Evolutionary conservation across 306 rosid genomes (phyloP).

Genomic region (Alnus rubra): DNA sequence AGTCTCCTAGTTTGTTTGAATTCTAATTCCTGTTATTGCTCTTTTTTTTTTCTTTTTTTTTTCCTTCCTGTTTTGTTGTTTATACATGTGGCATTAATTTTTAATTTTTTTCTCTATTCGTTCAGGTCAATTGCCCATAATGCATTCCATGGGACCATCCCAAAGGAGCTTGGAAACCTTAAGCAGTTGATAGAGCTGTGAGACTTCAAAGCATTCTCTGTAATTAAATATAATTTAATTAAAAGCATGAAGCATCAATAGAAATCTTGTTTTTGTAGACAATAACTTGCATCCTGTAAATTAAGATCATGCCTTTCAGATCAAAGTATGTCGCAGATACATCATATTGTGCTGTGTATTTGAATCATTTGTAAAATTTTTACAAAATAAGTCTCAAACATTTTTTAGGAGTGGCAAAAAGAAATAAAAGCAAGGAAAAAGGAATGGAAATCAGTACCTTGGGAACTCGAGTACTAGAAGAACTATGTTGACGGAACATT

Average conservation of each 20-base stretch:
- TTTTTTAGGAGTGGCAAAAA: too few relatives aligned
- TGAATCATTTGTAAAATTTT: too few relatives aligned
- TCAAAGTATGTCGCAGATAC: neutral
- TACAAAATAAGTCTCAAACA: too few relatives aligned
- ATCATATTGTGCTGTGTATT: neutral
- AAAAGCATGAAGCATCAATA: neutral
- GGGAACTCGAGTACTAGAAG: too few relatives aligned
- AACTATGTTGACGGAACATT: too few relatives aligned
- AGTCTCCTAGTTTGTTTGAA: too few relatives aligned
- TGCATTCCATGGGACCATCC: constrained; percentile 29
- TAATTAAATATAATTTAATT: neutral
- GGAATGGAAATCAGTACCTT: too few relatives aligned
- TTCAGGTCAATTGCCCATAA: constrained; percentile 28
- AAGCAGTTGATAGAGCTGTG: constrained; percentile 20
- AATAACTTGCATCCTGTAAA: neutral
- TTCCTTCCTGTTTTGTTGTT: neutral
- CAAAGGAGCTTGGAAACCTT: constrained; percentile 43
- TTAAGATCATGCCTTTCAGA: neutral
- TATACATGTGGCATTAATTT: neutral
- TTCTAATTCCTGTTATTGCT: too few relatives aligned
- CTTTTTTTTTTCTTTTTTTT: neutral
- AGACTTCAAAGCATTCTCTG: neutral
- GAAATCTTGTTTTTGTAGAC: neutral
- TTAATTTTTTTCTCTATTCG: neutral
- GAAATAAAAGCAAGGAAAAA: too few relatives aligned